Conservation (phyloP, 2,329 filamentous ascomycete genomes). For the Diplocarpon mali region DNA sequence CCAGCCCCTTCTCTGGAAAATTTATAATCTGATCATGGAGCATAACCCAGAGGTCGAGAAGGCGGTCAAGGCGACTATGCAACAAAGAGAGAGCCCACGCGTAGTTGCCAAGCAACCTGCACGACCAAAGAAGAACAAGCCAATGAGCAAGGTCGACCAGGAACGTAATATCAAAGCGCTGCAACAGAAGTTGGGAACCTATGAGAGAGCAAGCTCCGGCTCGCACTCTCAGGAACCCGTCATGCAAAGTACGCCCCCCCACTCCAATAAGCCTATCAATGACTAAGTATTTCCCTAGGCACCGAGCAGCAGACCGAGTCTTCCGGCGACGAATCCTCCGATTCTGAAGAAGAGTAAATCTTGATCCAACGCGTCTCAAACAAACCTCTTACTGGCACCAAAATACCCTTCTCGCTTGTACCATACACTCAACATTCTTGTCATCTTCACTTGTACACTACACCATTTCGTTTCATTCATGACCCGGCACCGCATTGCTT, state of each 20-base stretch:
- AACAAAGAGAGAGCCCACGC: constrained; percentile 23
- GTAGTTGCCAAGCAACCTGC: constrained; percentile 26
- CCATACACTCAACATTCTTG: constrained; percentile 8
- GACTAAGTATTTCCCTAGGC: constrained; percentile 16
- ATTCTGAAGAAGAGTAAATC: constrained; percentile 37
- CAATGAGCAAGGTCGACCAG: constrained; percentile 64
- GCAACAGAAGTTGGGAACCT: constrained; percentile 45
- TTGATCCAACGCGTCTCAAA: neutral
- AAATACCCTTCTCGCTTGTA: constrained; percentile 11
- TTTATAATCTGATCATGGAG: constrained; percentile 41
- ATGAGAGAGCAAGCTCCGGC: constrained; percentile 19
- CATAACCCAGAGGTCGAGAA: constrained; percentile 37
- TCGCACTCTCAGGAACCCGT: constrained; percentile 31
- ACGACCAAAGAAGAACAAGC: constrained; percentile 52
- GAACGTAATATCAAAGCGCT: constrained; percentile 55
- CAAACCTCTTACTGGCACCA: neutral
- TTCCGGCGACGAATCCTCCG: constrained; percentile 42
- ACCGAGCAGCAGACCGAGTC: constrained; percentile 31
- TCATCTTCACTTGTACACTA: neutral
- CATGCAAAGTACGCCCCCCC: constrained; percentile 23
- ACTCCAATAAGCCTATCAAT: neutral
- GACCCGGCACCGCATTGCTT: neutral
- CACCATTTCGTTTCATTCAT: neutral
- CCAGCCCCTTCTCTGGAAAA: constrained; percentile 41
- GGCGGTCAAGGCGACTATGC: constrained; percentile 13